These are phyloP conservation scores for Abelmoschus esculentus DNA, from an alignment of 345 rosid species.

Conservation along the genomic window DNA sequence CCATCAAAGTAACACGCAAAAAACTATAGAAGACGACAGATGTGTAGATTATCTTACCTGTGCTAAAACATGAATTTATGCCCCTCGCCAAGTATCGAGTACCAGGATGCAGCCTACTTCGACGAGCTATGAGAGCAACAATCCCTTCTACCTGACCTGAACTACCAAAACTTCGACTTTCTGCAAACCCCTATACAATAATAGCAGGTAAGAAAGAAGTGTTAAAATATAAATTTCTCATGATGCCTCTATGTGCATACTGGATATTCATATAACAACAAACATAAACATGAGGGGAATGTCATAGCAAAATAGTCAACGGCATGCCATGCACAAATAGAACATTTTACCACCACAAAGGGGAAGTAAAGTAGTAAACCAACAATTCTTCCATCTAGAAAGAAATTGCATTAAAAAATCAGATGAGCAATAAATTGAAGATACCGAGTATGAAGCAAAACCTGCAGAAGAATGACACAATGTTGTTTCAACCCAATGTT, in stretches of 20 bases:
- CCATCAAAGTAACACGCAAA: background rate
- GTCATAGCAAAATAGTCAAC: background rate
- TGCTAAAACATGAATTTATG: constrained; percentile 86
- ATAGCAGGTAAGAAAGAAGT: constrained; percentile 40
- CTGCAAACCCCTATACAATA: constrained; percentile 97
- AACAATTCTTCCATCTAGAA: background rate
- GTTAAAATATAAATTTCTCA: constrained; percentile 20
- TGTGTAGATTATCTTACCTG: constrained; percentile 47
- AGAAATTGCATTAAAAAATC: background rate
- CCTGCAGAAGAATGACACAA: constrained; percentile 92
- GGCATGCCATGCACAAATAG: background rate
- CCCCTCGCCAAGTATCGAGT: constrained; percentile 99
- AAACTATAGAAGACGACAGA: background rate
- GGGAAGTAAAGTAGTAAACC: background rate
- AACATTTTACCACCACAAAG: constrained; percentile 1
- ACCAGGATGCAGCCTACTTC: constrained; percentile 96
- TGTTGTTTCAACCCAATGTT: constrained; percentile 56
- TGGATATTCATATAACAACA: background rate
- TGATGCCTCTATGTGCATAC: background rate
- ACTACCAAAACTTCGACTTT: constrained; percentile 84
- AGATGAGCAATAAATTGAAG: constrained; percentile 22
- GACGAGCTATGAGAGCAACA: constrained; percentile 89
- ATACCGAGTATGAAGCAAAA: constrained; percentile 32
- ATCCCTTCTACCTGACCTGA: constrained; percentile 85
- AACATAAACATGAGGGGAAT: background rate